These are phyloP conservation scores for Penicillium sp. DNA, from an alignment of 2,329 filamentous ascomycete species.

Conservation along the genomic window DNA sequence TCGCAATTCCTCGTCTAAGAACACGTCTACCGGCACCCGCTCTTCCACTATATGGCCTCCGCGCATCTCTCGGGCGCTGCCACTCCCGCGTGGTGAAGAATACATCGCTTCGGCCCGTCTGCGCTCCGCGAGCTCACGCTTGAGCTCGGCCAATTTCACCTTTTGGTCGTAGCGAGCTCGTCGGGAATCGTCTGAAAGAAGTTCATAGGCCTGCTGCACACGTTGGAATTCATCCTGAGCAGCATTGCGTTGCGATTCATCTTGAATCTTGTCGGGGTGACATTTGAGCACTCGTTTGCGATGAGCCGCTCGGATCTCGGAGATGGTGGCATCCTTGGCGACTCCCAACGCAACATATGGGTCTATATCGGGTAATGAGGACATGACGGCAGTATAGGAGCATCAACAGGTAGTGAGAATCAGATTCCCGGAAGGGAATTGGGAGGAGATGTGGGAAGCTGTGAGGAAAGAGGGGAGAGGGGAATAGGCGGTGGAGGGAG, in stretches of 20 bases:
- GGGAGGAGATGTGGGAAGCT: constrained; percentile 5
- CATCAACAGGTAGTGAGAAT: constrained; percentile 5
- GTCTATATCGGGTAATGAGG: constrained; percentile 50
- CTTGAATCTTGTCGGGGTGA: constrained; percentile 86
- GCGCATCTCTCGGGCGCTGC: constrained; percentile 37
- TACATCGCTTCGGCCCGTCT: constrained; percentile 21
- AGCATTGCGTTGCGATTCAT: constrained; percentile 67
- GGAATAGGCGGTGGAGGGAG: constrained; percentile 23
- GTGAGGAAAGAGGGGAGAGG: constrained; percentile 7
- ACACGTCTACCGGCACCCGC: constrained; percentile 35
- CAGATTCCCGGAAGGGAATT: constrained; percentile 13
- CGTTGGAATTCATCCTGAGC: constrained; percentile 87
- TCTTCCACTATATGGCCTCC: constrained; percentile 45
- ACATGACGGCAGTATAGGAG: constrained; percentile 20
- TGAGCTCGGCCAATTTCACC: constrained; percentile 62
- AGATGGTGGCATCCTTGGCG: constrained; percentile 62
- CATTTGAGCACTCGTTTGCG: constrained; percentile 82
- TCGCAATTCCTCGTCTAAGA: constrained; percentile 37
- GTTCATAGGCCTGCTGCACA: constrained; percentile 89
- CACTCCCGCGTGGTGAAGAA: constrained; percentile 20
- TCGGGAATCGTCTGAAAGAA: constrained; percentile 72
- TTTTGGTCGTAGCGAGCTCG: constrained; percentile 74
- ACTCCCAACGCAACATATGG: constrained; percentile 77
- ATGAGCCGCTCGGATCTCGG: constrained; percentile 73
- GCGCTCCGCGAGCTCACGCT: constrained; percentile 53